These are phyloP conservation scores for Mycena pura DNA, from an alignment of 768 basidiomycete species.

Conservation along the genomic window DNA sequence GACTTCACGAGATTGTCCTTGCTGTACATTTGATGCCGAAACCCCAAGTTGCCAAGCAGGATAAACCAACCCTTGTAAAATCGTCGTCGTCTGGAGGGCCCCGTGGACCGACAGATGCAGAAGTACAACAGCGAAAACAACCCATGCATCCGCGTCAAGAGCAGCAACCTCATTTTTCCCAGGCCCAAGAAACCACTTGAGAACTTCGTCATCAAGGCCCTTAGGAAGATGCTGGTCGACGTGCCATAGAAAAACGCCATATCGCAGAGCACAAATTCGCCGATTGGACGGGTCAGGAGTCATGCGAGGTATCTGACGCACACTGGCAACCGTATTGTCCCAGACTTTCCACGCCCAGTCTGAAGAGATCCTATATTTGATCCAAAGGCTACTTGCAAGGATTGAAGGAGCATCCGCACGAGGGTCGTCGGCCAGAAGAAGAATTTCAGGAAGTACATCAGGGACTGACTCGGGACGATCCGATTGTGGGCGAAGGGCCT, in stretches of 20 bases:
- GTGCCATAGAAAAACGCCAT: slow-evolving; percentile 73
- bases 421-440: slow-evolving; percentile 65
- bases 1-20: slow-evolving; percentile 49
- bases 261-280: slow-evolving; percentile 63
- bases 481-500: slow-evolving; percentile 57
- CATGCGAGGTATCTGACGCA: slow-evolving; percentile 72
- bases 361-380: slow-evolving; percentile 73
- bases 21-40: slow-evolving; percentile 40
- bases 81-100: slow-evolving; percentile 73
- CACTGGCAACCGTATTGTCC: slow-evolving; percentile 80
- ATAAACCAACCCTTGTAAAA: slow-evolving; percentile 78
- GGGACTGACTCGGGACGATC: slow-evolving; percentile 51
- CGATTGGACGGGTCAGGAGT: slow-evolving; percentile 53
- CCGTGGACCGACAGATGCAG: slow-evolving; percentile 70
- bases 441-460: slow-evolving; percentile 65
- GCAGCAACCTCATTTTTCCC: slow-evolving; percentile 69
- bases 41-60: slow-evolving; percentile 76
- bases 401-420: slow-evolving; percentile 67
- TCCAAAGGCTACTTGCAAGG: slow-evolving; percentile 82
- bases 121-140: slow-evolving; percentile 65
- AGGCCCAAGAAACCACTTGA: slow-evolving; percentile 74
- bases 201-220: slow-evolving; percentile 73
- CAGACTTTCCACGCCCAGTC: slow-evolving; percentile 87
- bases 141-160: slow-evolving; percentile 70
- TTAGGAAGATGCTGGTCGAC: slow-evolving; percentile 79